Base-by-base conservation (phyloP, 2,329 filamentous ascomycete genomes). In the Claviceps quebecensis region DNA sequence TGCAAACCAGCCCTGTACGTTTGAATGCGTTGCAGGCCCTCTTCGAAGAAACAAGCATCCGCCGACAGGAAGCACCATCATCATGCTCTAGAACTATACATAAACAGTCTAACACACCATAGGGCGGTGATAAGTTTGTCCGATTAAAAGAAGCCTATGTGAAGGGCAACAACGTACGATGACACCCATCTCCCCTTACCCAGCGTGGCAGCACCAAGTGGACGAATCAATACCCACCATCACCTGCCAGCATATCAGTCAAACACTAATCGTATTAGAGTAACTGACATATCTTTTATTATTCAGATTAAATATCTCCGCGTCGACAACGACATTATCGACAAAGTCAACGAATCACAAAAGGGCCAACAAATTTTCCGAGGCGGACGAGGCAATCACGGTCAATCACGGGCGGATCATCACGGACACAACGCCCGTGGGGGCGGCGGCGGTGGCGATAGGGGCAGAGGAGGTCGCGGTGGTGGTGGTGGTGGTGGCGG, bases 321-420 rank as follows among this genome's bases (percentile, higher is more conserved):
- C 61, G 87, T 98, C 3, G 89, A 91, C 49, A 91, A 98, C 70
- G 91, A 97, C 68, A 94, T 98, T 56, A 87, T 98, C 69, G 91
- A 97, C 57, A 70, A 88, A 40, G 90, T 93, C 23, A 95, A 89
- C 74, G 91, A 97, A 59, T 86, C 93, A 64, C 91, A 97, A 68
- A 84, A 87, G 63, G 77, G 77, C 56, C 82, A 87, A 61, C 73
- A 72, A 53, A 72, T 72, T 55, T 86, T 83, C 62, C 76, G 83
- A 52, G 82, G 85, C 47, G 82, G 84, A 41, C 75, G 81, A 40
- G 75, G 78, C 55, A 76, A 80, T n/a, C 70, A 73, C 55, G 76
- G 79, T 16, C 70, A 73, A 50, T 69, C 77, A 62, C 73, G 78
- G 60, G 78, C 77, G 51, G 79, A 81, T 39, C 74, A 81, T 41